Percentiles rank a stretch among this genome's conserved stretches.
These are phyloP conservation scores for Thozetella sp. DNA, from an alignment of 495 filamentous ascomycete genomes.

Conservation along the genomic window DNA sequence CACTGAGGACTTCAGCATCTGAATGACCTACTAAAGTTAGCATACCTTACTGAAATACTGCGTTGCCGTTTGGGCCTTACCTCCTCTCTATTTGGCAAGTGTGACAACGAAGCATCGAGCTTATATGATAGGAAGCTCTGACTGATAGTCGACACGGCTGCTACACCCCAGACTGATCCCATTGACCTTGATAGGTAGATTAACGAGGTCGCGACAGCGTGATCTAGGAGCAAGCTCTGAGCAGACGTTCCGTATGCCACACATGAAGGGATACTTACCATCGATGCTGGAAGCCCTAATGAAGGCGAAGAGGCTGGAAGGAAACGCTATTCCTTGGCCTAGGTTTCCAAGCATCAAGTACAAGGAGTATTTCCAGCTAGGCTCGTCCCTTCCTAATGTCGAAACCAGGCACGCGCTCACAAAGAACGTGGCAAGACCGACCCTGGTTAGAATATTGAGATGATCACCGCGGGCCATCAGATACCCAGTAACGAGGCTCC, in stretches of 20 bases:
- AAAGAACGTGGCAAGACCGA: slow-evolving; percentile 58
- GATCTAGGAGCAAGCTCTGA: background rate
- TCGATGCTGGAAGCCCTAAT: slow-evolving; percentile 63
- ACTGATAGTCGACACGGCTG: background rate
- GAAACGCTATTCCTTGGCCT: slow-evolving; percentile 66
- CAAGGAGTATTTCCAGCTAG: slow-evolving; percentile 60
- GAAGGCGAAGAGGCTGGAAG: slow-evolving; percentile 63
- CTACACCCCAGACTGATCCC: background rate
- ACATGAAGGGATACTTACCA: slow-evolving; percentile 36
- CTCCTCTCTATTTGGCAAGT: background rate
- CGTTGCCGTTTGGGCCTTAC: background rate
- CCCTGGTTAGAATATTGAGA: slow-evolving; percentile 53
- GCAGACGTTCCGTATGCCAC: background rate
- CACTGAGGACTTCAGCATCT: background rate
- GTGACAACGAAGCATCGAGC: background rate
- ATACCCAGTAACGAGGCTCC: slow-evolving; percentile 59
- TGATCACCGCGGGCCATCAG: slow-evolving; percentile 65
- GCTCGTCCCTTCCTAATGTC: slow-evolving; percentile 53
- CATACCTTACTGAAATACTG: background rate
- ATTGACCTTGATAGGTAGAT: background rate
- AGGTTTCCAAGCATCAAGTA: slow-evolving; percentile 67
- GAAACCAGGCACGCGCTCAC: slow-evolving; percentile 59
- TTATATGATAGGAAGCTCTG: background rate
- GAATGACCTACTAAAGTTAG: background rate
- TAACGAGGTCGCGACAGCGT: background rate